Base-by-base conservation (phyloP, 1,284 basidiomycete species). In the Flammula alnicola region DNA sequence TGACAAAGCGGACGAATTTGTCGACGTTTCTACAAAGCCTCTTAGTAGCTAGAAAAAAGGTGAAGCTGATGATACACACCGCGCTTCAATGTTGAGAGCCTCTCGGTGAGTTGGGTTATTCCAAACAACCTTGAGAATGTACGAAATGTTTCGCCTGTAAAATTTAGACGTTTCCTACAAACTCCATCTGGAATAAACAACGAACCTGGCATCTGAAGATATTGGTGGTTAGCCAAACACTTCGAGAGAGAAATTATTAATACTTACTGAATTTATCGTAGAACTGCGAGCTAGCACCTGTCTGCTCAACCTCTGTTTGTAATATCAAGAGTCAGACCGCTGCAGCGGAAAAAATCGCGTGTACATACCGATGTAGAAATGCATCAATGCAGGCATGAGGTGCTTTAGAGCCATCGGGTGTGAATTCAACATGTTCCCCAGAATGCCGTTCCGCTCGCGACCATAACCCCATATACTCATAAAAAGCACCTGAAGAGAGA, bases 241-340 rank as follows among this genome's bases (percentile, higher is more conserved):
- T 12, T 45, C n/a, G 11, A 12, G 14, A n/a, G 6, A 25, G 23
- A 42, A 16, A 56, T 64, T 58, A 54, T 14, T 14, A 49, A 33
- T 39, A 78, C 91, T 66, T 62, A 95, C 91, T 91, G 66, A 95
- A 96, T 82, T 97, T 97, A 67, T 97, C 95, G 69, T 96, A 99
- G 73, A 99, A 99, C 66, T 99, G 96, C 0, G 95, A 95, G 66
- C 95, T 95, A 17, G 93, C 93, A 33, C 97, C 97, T 0, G 97
- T 99, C 59, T 91, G 88, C 67, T 99, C 97, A 26, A 98, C 95
- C 78, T 99, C 94, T 95, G 37, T 38, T 27, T 38, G 37, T 45
- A 29, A 36, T 30, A 35, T 20, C 16, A 39, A 27, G 11, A 43
- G 27, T 2, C 11, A n/a, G n/a, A 33, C 22, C 40, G 25, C 17